Evolutionary conservation across 129 eudicot species (phyloP).

Genomic region (Lonicera japonica): DNA sequence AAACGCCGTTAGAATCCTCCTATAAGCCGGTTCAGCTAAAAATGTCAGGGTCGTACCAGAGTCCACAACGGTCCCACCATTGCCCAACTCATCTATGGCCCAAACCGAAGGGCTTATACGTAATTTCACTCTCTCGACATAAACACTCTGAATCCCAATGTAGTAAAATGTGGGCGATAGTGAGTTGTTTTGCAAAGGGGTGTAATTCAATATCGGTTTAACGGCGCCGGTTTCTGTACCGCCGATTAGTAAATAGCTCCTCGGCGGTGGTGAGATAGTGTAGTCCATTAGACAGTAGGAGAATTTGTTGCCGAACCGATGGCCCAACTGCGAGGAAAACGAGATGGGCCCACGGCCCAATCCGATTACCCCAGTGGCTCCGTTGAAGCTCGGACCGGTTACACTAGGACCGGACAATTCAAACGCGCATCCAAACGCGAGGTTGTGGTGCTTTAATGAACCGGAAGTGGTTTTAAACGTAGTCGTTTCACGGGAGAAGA

Average conservation of each 20-base stretch:
- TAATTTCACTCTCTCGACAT: constrained; percentile 34
- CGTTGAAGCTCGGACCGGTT: constrained; percentile 62
- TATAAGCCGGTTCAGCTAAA: constrained; percentile 48
- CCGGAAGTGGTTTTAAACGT: constrained; percentile 50
- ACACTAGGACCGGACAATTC: constrained; percentile 62
- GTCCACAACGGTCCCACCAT: constrained; percentile 72
- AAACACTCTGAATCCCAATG: constrained; percentile 43
- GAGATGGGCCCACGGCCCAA: constrained; percentile 75
- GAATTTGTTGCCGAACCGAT: constrained; percentile 51
- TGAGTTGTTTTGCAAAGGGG: constrained; percentile 42
- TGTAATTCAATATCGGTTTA: constrained; percentile 23
- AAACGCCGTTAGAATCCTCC: constrained; percentile 32
- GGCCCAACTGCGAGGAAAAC: constrained; percentile 51
- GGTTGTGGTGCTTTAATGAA: constrained; percentile 23
- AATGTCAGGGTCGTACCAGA: constrained; percentile 72
- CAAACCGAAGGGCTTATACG: constrained; percentile 54
- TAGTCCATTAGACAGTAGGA: constrained; percentile 71
- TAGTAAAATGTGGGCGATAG: constrained; percentile 64
- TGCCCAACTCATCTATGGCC: constrained; percentile 49
- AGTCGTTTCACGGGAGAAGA: constrained; percentile 49
- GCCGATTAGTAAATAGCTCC: constrained; percentile 63
- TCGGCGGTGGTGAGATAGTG: constrained; percentile 64
- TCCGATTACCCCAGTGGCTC: constrained; percentile 70
- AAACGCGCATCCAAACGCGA: constrained; percentile 64
- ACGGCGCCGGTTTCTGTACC: constrained; percentile 7